Evolutionary conservation across 352 stramenopile species (phyloP).

Genomic region (Blastocystis sp.): DNA sequence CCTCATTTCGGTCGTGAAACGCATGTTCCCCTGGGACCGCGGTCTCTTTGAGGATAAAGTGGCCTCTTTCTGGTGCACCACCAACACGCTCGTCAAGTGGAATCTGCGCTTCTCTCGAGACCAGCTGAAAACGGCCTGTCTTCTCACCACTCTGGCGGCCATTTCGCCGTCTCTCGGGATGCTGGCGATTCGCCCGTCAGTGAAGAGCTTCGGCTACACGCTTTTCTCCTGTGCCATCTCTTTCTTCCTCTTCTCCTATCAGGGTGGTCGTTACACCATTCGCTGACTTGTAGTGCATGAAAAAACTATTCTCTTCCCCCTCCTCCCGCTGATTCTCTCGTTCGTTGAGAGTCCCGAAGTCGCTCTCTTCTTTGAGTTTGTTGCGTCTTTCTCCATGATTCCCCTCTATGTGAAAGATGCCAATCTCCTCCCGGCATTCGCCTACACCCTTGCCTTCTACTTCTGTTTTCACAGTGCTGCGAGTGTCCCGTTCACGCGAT

Average conservation of each 20-base stretch:
- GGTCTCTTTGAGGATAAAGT: constrained; percentile 96
- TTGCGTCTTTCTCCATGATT: constrained; percentile 64
- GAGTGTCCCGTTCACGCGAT: neutral
- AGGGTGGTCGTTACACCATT: constrained; percentile 61
- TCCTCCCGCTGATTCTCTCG: constrained; percentile 78
- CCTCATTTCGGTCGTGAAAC: constrained; percentile 69
- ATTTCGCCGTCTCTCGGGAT: neutral
- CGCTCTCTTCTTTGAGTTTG: constrained; percentile 57
- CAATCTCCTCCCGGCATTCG: neutral
- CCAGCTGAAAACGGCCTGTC: constrained; percentile 69
- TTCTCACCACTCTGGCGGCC: neutral
- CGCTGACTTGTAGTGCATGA: constrained; percentile 72
- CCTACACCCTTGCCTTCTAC: neutral
- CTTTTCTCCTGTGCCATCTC: constrained; percentile 74
- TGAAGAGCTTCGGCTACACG: constrained; percentile 70
- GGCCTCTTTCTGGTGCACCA: constrained; percentile 82
- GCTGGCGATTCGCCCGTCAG: constrained; percentile 64
- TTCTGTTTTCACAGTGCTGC: neutral
- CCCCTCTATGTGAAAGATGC: constrained; percentile 61
- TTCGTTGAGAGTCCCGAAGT: constrained; percentile 58
- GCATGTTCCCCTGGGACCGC: constrained; percentile 85
- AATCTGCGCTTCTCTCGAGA: constrained; percentile 62
- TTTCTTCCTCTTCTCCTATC: constrained; percentile 91
- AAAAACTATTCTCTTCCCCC: constrained; percentile 83
- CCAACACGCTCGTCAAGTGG: constrained; percentile 71